A percentile compares a stretch with the other conserved stretches of the same genome.
phyloP scores from a whole-genome alignment of 805 yeast species.

The Torulaspora gathmanii region DNA sequence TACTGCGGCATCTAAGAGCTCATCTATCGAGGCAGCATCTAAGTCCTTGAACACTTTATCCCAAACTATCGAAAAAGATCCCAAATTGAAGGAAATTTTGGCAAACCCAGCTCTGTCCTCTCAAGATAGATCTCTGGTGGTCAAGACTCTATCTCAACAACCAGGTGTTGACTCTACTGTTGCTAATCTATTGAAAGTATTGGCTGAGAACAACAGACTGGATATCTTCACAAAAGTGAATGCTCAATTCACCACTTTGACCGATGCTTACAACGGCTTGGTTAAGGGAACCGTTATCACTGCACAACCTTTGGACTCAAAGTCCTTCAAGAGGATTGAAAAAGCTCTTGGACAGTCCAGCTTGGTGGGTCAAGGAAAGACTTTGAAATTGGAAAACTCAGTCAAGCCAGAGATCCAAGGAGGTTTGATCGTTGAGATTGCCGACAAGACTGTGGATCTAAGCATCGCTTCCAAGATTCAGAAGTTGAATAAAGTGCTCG shows the following conservation, averaged over 20 bases:
- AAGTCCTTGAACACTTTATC: conserved; percentile 58
- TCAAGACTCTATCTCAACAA: conserved; percentile 49
- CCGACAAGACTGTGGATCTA: conserved; percentile 94
- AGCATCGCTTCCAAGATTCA: conserved; percentile 79
- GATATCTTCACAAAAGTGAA: conserved; percentile 59
- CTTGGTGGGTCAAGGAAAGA: conserved; percentile 80
- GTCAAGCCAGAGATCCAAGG: conserved; percentile 91
- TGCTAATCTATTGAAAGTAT: conserved; percentile 71
- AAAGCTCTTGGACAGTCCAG: conserved; percentile 70
- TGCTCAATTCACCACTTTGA: conserved; percentile 67
- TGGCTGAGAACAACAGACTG: conserved; percentile 94
- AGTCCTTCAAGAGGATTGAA: conserved; percentile 71
- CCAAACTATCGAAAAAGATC: conserved; percentile 52
- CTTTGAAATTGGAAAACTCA: conserved; percentile 74
- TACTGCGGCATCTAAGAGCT: conserved; percentile 82
- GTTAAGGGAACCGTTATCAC: conserved; percentile 92
- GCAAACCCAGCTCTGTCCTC: conserved; percentile 78
- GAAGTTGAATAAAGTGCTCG: conserved; percentile 82
- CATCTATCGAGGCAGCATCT: conserved; percentile 66
- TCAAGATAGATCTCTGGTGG: conserved; percentile 68
- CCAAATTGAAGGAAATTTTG: conserved; percentile 57
- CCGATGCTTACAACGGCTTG: conserved; percentile 85
- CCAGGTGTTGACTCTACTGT: conserved; percentile 62
- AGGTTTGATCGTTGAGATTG: conserved; percentile 92
- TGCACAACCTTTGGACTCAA: conserved; percentile 76